Evolutionary conservation across 2,329 filamentous ascomycete genomes (phyloP).

Genomic region (Neoscytalidium dimidiatum): DNA sequence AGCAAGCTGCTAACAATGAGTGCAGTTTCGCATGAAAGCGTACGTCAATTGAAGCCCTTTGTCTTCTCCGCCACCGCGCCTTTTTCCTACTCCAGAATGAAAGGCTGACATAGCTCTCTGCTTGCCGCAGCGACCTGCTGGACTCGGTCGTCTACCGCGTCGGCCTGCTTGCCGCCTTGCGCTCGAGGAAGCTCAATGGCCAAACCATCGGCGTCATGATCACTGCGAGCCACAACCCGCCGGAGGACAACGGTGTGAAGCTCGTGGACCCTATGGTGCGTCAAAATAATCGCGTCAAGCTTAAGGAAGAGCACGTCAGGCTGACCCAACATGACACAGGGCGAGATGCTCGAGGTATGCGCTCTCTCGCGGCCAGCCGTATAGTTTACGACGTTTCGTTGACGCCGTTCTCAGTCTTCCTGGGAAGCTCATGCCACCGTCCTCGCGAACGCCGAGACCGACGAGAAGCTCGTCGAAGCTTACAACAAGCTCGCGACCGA

Average conservation of each 20-base stretch:
- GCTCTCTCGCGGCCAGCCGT: background rate
- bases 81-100: constrained; percentile 29
- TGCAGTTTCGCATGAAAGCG: constrained; percentile 70
- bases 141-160: constrained; percentile 92
- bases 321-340: constrained; percentile 48
- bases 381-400: background rate
- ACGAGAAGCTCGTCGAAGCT: constrained; percentile 73
- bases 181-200: constrained; percentile 85
- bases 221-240: constrained; percentile 67
- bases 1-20: constrained; percentile 16
- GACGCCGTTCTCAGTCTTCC: constrained; percentile 56
- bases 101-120: constrained; percentile 32
- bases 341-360: constrained; percentile 89
- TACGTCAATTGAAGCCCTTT: constrained; percentile 42
- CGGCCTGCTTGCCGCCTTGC: constrained; percentile 82
- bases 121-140: constrained; percentile 65
- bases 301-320: background rate
- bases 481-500: constrained; percentile 62
- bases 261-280: constrained; percentile 87
- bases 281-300: constrained; percentile 20
- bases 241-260: constrained; percentile 67
- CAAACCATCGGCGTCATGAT: constrained; percentile 89
- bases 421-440: constrained; percentile 90
- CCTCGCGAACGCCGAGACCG: constrained; percentile 80
- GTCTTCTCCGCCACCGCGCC: constrained; percentile 24